A percentile compares a stretch with the other conserved stretches of the same genome.
These are phyloP conservation scores for Xylariaceae sp. DNA, from an alignment of 2,329 filamentous ascomycete genomes.

Conservation along the genomic window DNA sequence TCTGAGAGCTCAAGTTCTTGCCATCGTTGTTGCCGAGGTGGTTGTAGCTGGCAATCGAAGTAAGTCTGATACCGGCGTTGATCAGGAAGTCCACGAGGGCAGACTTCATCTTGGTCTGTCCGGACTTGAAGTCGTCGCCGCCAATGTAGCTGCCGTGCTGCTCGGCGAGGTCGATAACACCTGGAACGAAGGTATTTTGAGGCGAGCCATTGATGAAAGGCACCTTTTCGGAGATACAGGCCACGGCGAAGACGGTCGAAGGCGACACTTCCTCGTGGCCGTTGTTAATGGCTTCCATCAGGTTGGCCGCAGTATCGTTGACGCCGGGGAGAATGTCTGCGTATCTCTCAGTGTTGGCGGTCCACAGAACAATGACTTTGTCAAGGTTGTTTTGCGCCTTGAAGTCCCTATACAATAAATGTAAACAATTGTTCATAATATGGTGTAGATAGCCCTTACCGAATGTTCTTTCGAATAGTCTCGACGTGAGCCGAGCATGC, in stretches of 20 bases:
- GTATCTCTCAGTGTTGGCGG: conserved; percentile 96
- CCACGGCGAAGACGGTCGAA: conserved; percentile 92
- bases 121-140: conserved; percentile 99
- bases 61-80: conserved; percentile 97
- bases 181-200: conserved; percentile 97
- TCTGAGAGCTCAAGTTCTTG: conserved; percentile 95
- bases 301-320: conserved; percentile 94
- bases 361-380: conserved; percentile 97
- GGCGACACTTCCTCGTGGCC: conserved; percentile 91
- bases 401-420: conserved; percentile 60
- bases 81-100: conserved; percentile 97
- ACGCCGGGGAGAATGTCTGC: conserved; percentile 81
- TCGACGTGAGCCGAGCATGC: conserved; percentile 85
- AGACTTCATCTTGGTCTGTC: conserved; percentile 99
- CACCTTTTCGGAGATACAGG: conserved; percentile 79
- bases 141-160: conserved; percentile 85
- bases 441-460: conserved; percentile 41
- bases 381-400: conserved; percentile 79
- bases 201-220: conserved; percentile 99
- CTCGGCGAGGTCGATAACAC: conserved; percentile 83
- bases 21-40: conserved; percentile 99
- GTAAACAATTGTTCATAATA: conserved; percentile 3
- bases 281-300: conserved; percentile 77
- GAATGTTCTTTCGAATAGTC: conserved; percentile 87
- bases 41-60: conserved; percentile 98